Conservation (phyloP, 176 grass and related monocot species). For the Ananas comosus region DNA sequence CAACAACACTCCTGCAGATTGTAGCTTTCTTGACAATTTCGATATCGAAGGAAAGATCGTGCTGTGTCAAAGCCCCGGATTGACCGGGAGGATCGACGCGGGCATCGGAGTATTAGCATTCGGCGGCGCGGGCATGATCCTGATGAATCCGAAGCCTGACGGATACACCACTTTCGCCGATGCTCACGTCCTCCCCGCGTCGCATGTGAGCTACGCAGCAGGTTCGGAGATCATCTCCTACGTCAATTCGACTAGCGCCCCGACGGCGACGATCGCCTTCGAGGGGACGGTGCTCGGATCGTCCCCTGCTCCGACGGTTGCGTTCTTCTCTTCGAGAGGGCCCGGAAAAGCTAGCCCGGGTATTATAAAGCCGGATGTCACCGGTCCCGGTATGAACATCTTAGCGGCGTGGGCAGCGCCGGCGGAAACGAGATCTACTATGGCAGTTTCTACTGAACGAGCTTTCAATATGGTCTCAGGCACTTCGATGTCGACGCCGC, state of each 20-base stretch:
- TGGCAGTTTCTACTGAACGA: slow-evolving; percentile 18
- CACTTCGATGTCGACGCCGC: slow-evolving; percentile 86
- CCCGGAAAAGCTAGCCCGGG: slow-evolving; percentile 48
- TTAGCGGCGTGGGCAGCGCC: slow-evolving; percentile 57
- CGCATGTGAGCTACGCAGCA: slow-evolving; percentile 41
- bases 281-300: slow-evolving; percentile 49
- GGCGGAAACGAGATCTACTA: slow-evolving; percentile 30
- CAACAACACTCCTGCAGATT: slow-evolving; percentile 39
- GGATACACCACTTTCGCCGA: slow-evolving; percentile 57
- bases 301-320: slow-evolving; percentile 41
- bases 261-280: slow-evolving; percentile 51
- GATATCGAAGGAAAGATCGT: slow-evolving; percentile 51
- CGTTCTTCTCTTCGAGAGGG: slow-evolving; percentile 73
- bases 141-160: slow-evolving; percentile 35
- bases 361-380: slow-evolving; percentile 81
- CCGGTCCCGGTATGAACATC: slow-evolving; percentile 81
- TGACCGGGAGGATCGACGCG: slow-evolving; percentile 30
- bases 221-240: slow-evolving; percentile 45
- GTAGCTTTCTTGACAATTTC: slow-evolving; percentile 40
- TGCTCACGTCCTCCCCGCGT: slow-evolving; percentile 49
- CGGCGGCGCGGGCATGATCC: slow-evolving; percentile 48
- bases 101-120: slow-evolving; percentile 37
- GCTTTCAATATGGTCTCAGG: slow-evolving; percentile 68
- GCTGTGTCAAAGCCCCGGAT: slow-evolving; percentile 51
- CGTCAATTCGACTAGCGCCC: slow-evolving; percentile 38